Percentiles rank a stretch among this genome's conserved stretches.
Conservation (phyloP, 2,329 filamentous ascomycete genomes). For the Didymella exigua region DNA sequence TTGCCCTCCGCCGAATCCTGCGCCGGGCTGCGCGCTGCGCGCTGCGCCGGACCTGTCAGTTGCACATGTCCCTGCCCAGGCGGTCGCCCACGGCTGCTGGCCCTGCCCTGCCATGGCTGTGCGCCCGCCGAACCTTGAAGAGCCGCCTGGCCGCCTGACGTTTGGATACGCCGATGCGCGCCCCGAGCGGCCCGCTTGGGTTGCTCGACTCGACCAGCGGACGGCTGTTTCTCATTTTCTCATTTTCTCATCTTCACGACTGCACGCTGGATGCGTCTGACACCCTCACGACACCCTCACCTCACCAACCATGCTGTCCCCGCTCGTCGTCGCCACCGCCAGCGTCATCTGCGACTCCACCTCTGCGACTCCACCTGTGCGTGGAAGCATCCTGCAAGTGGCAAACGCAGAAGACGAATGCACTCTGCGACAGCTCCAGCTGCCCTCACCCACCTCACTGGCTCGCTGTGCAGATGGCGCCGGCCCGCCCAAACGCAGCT, state of each 20-base stretch:
- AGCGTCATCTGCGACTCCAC: constrained; percentile 24
- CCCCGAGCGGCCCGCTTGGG: neutral
- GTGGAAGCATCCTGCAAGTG: constrained; percentile 17
- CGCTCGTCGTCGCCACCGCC: constrained; percentile 14
- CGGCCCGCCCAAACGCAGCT: neutral
- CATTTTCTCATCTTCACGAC: neutral
- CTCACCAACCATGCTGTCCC: neutral
- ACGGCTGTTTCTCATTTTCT: no score
- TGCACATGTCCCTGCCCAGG: neutral
- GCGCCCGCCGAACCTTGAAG: neutral
- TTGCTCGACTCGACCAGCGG: neutral
- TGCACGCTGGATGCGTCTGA: neutral
- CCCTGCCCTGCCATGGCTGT: constrained; percentile 3
- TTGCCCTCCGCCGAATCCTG: constrained; percentile 4
- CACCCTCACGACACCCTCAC: neutral
- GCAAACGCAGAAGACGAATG: constrained; percentile 1
- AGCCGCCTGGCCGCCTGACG: constrained; percentile 11
- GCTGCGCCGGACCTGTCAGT: neutral
- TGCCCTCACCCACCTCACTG: constrained; percentile 7
- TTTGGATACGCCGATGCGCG: neutral
- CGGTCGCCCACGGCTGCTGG: neutral
- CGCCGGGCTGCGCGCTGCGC: neutral
- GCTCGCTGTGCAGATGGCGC: constrained; percentile 10
- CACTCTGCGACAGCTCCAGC: constrained; percentile 10
- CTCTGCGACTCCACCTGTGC: constrained; percentile 8